phyloP scores from a whole-genome alignment of 108 stramenopile species.

The Pseudonitzschia pungens region DNA sequence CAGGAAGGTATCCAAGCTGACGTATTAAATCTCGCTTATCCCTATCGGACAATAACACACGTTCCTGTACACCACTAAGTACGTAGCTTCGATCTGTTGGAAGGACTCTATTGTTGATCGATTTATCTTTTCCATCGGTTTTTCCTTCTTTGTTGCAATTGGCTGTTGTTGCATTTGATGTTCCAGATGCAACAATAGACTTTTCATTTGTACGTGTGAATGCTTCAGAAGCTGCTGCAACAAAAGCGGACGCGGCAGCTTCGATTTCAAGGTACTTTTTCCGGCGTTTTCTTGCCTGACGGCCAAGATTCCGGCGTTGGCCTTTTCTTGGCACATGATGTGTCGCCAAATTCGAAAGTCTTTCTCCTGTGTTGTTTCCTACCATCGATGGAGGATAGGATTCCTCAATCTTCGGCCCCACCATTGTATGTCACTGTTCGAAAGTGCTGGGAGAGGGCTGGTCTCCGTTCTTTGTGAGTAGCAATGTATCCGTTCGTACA shows the following conservation, averaged over 20 bases:
- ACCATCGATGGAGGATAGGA: not conserved
- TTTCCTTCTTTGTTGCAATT: not conserved
- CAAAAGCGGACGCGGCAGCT: constrained; percentile 7
- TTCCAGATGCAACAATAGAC: not conserved
- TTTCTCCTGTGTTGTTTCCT: not conserved
- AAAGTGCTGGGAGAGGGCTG: no score
- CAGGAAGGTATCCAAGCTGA: constrained; percentile 80
- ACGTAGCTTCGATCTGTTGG: constrained; percentile 38
- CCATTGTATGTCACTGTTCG: no score
- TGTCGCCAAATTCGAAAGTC: not conserved
- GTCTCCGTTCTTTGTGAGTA: no score
- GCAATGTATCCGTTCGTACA: no score
- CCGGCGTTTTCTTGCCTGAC: constrained; percentile 46
- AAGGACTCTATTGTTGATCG: constrained; percentile 3
- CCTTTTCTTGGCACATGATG: not conserved
- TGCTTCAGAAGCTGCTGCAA: constrained; percentile 1
- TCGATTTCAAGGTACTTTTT: constrained; percentile 37
- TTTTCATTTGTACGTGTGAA: not conserved
- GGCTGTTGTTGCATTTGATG: not conserved
- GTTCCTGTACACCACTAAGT: constrained; percentile 22
- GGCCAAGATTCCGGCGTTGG: constrained; percentile 29
- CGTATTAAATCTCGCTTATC: constrained; percentile 46
- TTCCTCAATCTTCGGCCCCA: no score
- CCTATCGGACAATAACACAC: constrained; percentile 3
- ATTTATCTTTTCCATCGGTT: not conserved